Evolutionary conservation across 768 basidiomycete genomes (phyloP).

Genomic region (Ramaria sp.): DNA sequence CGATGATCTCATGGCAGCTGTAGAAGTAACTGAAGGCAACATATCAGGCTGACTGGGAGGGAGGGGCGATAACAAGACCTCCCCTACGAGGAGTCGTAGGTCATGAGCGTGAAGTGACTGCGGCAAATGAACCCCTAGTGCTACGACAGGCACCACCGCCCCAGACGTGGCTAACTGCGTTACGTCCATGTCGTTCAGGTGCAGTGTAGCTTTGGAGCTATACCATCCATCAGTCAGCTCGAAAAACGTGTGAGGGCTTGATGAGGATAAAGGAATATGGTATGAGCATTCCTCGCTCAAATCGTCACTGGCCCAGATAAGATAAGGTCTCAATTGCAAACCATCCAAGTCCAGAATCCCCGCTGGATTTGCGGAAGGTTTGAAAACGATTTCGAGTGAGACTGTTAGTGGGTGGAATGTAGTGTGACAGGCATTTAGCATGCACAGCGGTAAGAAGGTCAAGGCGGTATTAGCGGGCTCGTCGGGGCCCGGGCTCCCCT

Average conservation of each 20-base stretch:
- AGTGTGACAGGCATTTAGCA: neutral
- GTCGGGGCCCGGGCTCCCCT: neutral
- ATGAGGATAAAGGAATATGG: neutral
- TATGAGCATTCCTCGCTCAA: neutral
- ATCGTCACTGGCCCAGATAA: neutral
- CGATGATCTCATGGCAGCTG: neutral
- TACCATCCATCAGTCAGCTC: constrained; percentile 4
- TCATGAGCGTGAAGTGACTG: neutral
- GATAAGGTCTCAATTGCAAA: neutral
- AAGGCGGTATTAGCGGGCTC: neutral
- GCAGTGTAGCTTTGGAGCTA: neutral
- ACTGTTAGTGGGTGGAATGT: neutral
- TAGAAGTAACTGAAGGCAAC: neutral
- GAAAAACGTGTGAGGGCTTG: neutral
- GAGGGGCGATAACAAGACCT: neutral
- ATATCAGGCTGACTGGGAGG: neutral
- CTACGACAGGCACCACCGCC: neutral
- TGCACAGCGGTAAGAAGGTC: neutral
- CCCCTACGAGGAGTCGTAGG: neutral
- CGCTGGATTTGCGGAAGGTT: neutral
- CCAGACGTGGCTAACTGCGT: neutral
- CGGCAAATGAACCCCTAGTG: neutral
- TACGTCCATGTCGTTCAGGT: neutral
- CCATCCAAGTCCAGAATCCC: neutral
- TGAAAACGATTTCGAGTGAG: neutral